Conservation (phyloP, 163 green algal genomes). For the Chlamydomonas reinhardtii region DNA sequence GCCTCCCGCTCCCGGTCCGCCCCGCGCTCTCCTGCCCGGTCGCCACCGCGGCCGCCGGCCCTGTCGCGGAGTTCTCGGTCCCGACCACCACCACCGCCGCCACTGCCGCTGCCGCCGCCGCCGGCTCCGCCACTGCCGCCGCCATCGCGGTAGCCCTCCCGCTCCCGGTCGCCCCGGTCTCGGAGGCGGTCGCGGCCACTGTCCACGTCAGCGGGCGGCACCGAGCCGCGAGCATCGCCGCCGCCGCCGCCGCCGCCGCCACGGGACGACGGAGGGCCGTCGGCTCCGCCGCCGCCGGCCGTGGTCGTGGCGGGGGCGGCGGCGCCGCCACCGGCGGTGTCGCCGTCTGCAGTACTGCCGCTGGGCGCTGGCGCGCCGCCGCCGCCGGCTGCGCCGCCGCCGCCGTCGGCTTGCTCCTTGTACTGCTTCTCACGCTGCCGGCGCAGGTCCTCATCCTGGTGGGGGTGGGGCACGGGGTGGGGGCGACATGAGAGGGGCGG, state of each 20-base stretch:
- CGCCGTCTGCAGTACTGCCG: not conserved
- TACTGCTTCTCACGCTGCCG: slow-evolving; percentile 39
- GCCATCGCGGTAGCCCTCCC: not conserved
- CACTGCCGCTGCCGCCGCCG: not conserved
- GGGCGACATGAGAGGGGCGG: no score
- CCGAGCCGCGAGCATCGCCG: no score
- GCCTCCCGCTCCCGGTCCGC: not conserved
- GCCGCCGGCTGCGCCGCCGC: not conserved
- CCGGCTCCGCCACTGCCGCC: no score
- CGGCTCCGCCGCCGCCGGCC: not conserved
- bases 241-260: not conserved
- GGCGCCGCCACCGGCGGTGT: not conserved
- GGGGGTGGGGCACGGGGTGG: no score
- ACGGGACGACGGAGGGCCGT: not conserved
- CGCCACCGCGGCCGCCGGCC: no score
- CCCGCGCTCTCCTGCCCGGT: not conserved
- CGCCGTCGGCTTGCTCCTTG: not conserved
- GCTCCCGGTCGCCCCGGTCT: not conserved
- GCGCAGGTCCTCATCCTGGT: slow-evolving; percentile 35
- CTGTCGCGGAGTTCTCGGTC: not conserved
- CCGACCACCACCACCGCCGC: not conserved
- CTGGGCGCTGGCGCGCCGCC: not conserved
- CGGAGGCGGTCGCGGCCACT: not conserved
- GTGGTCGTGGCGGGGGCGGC: not conserved
- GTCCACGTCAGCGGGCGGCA: not conserved